These are phyloP conservation scores for Drechslerella dactyloides DNA, from an alignment of 2,329 filamentous ascomycete genomes.

Conservation along the genomic window DNA sequence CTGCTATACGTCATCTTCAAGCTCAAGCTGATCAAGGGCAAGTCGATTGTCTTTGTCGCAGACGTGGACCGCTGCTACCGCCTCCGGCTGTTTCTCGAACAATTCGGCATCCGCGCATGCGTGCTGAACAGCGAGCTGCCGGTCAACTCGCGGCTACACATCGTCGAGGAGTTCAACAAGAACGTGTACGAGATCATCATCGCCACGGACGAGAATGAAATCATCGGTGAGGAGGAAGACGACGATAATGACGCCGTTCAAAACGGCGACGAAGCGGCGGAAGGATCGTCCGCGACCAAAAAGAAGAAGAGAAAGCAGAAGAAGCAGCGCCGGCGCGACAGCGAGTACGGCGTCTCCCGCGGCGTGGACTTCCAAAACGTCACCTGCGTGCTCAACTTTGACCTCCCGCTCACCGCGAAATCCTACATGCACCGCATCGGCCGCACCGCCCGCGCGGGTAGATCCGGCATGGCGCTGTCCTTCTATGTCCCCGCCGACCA, in stretches of 20 bases:
- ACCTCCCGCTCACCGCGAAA: conserved; percentile 83
- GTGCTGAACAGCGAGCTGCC: conserved; percentile 94
- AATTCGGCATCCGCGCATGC: conserved; percentile 92
- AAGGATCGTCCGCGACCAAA: conserved; percentile 54
- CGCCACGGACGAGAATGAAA: conserved; percentile 88
- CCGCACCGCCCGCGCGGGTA: conserved; percentile 86
- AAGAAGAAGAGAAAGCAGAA: conserved; percentile 67
- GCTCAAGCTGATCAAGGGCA: conserved; percentile 89
- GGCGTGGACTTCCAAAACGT: conserved; percentile 98
- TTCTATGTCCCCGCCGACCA: conserved; percentile 84
- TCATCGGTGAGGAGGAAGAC: conserved; percentile 71
- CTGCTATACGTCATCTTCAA: conserved; percentile 94
- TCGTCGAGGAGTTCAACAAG: conserved; percentile 96
- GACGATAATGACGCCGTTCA: conserved; percentile 1
- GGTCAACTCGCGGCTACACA: conserved; percentile 88
- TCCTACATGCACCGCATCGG: conserved; percentile 98
- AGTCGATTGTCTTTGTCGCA: conserved; percentile 81
- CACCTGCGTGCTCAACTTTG: conserved; percentile 93
- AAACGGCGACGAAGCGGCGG: conserved; percentile 53
- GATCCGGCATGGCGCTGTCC: conserved; percentile 92
- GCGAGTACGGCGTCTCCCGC: conserved; percentile 92
- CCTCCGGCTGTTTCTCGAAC: conserved; percentile 91
- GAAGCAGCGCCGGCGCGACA: conserved; percentile 68
- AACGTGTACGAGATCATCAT: conserved; percentile 98
- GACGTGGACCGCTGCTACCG: conserved; percentile 90